Conservation (phyloP, 2,329 filamentous ascomycete genomes). For the Paracoccidioides lutzii region DNA sequence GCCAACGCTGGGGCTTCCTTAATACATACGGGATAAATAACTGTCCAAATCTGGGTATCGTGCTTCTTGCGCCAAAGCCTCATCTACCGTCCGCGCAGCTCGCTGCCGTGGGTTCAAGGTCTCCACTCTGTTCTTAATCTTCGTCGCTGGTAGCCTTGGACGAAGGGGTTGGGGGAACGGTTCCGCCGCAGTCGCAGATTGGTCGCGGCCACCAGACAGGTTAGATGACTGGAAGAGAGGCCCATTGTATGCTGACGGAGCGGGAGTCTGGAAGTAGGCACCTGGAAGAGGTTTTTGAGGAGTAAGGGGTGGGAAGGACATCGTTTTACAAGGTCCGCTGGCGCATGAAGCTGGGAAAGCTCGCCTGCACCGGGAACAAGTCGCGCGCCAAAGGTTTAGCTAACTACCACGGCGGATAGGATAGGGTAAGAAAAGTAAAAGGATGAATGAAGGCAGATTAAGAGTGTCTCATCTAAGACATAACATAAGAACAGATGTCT, state of each 20-base stretch:
- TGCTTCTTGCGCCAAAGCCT: slow-evolving; percentile 60
- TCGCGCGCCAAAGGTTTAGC: background rate
- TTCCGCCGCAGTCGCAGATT: background rate
- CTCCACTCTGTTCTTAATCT: slow-evolving; percentile 35
- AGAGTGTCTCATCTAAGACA: background rate
- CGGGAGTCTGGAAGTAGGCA: slow-evolving; percentile 30
- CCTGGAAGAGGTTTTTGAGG: slow-evolving; percentile 30
- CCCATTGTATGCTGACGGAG: slow-evolving; percentile 25
- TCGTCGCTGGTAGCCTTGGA: slow-evolving; percentile 12
- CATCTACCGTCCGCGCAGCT: slow-evolving; percentile 73
- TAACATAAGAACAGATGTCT: background rate
- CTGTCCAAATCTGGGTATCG: slow-evolving; percentile 80
- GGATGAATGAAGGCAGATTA: background rate
- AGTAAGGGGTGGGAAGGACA: slow-evolving; percentile 33
- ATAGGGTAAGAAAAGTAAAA: background rate
- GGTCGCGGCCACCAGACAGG: slow-evolving; percentile 1
- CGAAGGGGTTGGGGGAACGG: slow-evolving; percentile 7
- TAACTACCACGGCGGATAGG: background rate
- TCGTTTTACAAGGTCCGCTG: slow-evolving; percentile 16
- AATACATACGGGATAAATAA: slow-evolving; percentile 70
- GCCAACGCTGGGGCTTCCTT: no score
- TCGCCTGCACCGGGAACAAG: background rate
- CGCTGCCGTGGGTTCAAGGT: slow-evolving; percentile 59
- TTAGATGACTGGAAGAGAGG: slow-evolving; percentile 18
- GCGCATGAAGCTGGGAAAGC: background rate